phyloP scores from a whole-genome alignment of 75 land plant genomes.

The Picea glauca region DNA sequence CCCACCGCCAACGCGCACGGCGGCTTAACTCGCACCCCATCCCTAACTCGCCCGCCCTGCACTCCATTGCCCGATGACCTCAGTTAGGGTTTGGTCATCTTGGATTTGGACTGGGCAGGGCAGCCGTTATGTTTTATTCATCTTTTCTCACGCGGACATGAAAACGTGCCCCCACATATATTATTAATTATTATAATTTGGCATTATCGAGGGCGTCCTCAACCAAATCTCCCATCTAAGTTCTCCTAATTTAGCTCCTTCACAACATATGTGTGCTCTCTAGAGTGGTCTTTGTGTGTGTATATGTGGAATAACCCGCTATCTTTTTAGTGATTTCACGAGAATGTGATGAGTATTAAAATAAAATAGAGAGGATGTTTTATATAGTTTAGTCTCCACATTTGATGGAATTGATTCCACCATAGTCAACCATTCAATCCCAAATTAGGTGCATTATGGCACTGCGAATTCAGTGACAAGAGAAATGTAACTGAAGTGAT shows the following conservation, averaged over 20 bases:
- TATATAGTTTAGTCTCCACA: too few species aligned
- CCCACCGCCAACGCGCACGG: constrained; percentile 1
- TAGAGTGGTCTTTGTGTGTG: too few species aligned
- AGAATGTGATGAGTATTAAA: constrained; percentile 1
- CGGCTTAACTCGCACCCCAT: constrained; percentile 7
- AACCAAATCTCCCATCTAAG: background rate
- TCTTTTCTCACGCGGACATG: constrained; percentile 5
- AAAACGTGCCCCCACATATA: background rate
- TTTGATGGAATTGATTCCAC: too few species aligned
- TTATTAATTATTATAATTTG: background rate
- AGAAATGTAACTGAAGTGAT: too few species aligned
- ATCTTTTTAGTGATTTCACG: background rate
- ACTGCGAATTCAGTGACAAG: too few species aligned
- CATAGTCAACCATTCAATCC: too few species aligned
- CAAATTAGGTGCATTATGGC: too few species aligned
- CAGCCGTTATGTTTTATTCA: constrained; percentile 3
- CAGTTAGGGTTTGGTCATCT: background rate
- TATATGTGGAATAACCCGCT: background rate
- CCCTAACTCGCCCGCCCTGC: background rate
- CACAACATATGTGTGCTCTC: constrained; percentile 5
- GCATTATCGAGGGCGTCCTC: background rate
- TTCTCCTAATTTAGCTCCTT: too few species aligned
- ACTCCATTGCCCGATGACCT: too few species aligned
- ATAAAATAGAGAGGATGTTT: too few species aligned
- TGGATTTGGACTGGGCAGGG: background rate